Base-by-base conservation (phyloP, 140 eudicot genomes). In the Oenanthe javanica region DNA sequence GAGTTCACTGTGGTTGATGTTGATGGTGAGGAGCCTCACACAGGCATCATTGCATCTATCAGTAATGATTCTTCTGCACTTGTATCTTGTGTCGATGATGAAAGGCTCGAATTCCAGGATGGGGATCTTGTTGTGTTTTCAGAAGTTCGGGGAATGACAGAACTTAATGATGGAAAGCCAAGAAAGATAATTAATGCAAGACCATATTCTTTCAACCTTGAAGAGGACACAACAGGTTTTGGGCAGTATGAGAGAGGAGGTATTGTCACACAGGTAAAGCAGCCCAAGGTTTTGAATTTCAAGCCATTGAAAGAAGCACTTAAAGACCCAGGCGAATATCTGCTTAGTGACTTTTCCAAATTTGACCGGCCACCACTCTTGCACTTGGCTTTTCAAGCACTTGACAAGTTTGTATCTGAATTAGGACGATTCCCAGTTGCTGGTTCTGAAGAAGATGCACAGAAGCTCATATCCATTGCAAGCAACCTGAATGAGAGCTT, bases 1-100 rank as follows among this genome's bases (percentile, higher is more conserved):
- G 86, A 89, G 87, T 95, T 95, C 73, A 92, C 92, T 4, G 97
- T 95, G 36, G 15, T 80, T 72, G 98, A 94, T 85, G 95, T 94
- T 47, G 98, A 94, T 77, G 98, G 98, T 18, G 95, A 94, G 79
- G 98, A 94, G 67, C 98, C 98, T 78, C 97, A 90, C 63, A 80
- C 93, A 11, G 98, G 98, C 63, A 94, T 92, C 59, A 88, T 94
- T 59, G 98, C 96, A 82, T 94, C 98, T 11, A 88, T 94, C 83
- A 92, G 97, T 80, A 94, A 94, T 77, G 98, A 88, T 79, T 88
- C 87, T 64, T 96, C 97, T 72, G 97, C 98, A 12, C 91, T 94
- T 9, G 86, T 92, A 42, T 83, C 94, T 16, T 94, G 98, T 86
- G 98, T 94, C 72, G 98, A 94, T 85, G 97, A 92, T 84, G 98